These are phyloP conservation scores for Lumnitzera littorea DNA, from an alignment of 345 rosid species.

Conservation along the genomic window DNA sequence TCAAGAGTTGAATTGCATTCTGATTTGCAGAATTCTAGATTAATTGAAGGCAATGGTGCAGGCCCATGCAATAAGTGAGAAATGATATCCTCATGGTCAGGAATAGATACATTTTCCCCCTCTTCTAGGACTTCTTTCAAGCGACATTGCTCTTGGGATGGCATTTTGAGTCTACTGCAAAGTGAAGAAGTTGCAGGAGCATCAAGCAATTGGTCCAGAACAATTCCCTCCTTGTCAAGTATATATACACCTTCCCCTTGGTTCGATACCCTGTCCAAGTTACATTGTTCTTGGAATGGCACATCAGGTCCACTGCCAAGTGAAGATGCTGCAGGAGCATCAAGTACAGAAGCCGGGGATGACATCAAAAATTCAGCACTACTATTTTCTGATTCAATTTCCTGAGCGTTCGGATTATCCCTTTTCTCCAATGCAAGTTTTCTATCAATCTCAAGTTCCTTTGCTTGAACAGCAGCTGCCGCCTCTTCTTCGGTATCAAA, in stretches of 20 bases:
- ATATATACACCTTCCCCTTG: background rate
- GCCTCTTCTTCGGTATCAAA: background rate
- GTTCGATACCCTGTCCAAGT: background rate
- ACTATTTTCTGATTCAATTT: no score
- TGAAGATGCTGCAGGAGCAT: slow-evolving; percentile 1
- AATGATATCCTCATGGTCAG: no score
- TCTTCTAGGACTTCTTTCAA: background rate
- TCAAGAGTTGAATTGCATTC: background rate
- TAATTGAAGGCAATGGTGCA: background rate
- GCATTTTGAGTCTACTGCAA: background rate
- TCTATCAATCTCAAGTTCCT: slow-evolving; percentile 1
- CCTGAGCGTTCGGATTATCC: no score
- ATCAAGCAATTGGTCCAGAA: background rate
- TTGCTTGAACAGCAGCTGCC: slow-evolving; percentile 2
- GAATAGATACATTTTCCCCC: background rate
- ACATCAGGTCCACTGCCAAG: background rate
- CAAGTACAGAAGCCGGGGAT: slow-evolving; percentile 7
- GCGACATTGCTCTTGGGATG: background rate
- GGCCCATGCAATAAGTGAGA: background rate
- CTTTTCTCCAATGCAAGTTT: background rate
- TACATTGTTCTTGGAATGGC: background rate
- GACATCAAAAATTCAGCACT: background rate
- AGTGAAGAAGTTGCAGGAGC: background rate
- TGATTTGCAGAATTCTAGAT: background rate
- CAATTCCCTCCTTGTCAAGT: background rate